Evolutionary conservation across 2,329 filamentous ascomycete species (phyloP).

Genomic region (Hymenoscyphus fraxineus): DNA sequence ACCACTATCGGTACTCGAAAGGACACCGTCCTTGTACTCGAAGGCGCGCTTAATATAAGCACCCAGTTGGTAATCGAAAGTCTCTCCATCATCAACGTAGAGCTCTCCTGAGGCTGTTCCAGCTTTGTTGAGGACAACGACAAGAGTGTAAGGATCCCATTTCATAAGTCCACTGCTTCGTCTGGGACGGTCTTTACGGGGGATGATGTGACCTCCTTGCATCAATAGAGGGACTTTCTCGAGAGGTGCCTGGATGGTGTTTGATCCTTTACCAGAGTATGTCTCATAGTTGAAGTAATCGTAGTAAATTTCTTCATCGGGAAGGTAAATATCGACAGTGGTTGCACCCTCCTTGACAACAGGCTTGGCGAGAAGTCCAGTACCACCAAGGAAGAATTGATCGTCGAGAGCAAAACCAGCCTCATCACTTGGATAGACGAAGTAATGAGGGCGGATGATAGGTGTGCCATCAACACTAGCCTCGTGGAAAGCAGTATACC

Average conservation of each 20-base stretch:
- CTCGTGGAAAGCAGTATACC: constrained; percentile 96
- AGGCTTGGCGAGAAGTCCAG: constrained; percentile 88
- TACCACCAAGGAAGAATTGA: constrained; percentile 86
- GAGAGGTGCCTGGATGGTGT: constrained; percentile 69
- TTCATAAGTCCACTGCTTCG: constrained; percentile 86
- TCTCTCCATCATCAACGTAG: constrained; percentile 91
- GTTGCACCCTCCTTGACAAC: constrained; percentile 73
- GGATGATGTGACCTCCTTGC: constrained; percentile 88
- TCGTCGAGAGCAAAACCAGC: constrained; percentile 85
- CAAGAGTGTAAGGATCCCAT: constrained; percentile 90
- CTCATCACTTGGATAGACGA: constrained; percentile 83
- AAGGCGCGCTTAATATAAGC: constrained; percentile 87
- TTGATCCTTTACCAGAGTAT: constrained; percentile 66
- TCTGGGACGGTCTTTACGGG: constrained; percentile 82
- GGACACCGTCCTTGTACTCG: constrained; percentile 53
- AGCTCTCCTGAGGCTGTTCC: constrained; percentile 76
- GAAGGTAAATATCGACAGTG: constrained; percentile 76
- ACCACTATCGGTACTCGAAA: constrained; percentile 67
- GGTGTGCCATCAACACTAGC: constrained; percentile 79
- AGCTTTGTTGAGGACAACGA: constrained; percentile 66
- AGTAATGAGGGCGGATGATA: constrained; percentile 89
- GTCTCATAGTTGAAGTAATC: constrained; percentile 88
- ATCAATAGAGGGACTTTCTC: constrained; percentile 87
- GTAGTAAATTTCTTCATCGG: constrained; percentile 86
- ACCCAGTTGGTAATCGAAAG: constrained; percentile 80